phyloP scores from a whole-genome alignment of 352 stramenopile genomes.

The Phytophthora lateralis region DNA sequence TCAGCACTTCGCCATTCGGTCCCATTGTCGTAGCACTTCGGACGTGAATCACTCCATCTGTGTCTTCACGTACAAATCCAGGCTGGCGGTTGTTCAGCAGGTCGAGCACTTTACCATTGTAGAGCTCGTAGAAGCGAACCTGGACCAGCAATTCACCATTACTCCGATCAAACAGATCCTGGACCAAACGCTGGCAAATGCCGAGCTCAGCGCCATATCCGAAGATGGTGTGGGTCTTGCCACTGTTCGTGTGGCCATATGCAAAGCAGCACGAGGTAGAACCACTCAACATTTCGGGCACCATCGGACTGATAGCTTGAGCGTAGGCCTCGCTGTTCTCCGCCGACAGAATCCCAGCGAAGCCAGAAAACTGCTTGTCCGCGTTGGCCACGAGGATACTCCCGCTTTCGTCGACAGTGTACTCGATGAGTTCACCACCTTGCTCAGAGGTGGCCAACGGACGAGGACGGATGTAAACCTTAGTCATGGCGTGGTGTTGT shows the following conservation, averaged over 20 bases:
- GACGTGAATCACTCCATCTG: constrained; percentile 49
- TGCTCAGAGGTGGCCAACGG: constrained; percentile 36
- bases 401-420: constrained; percentile 11
- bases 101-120: constrained; percentile 65
- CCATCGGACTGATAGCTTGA: constrained; percentile 36
- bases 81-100: constrained; percentile 49
- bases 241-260: constrained; percentile 63
- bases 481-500: too few species aligned
- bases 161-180: constrained; percentile 37
- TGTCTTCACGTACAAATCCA: constrained; percentile 57
- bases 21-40: constrained; percentile 55
- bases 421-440: constrained; percentile 28
- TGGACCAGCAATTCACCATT: constrained; percentile 38
- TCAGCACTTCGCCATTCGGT: constrained; percentile 45
- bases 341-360: constrained; percentile 45
- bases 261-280: constrained; percentile 59
- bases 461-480: constrained; percentile 7
- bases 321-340: constrained; percentile 41
- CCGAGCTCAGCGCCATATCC: constrained; percentile 49
- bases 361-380: constrained; percentile 34
- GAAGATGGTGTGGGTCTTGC: constrained; percentile 73
- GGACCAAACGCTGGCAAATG: constrained; percentile 44
- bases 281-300: constrained; percentile 31
- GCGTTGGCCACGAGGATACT: background rate
- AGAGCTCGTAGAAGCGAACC: constrained; percentile 61